phyloP scores from a whole-genome alignment of 371 early-diverging fungal genomes.

The Mortierella sp. region DNA sequence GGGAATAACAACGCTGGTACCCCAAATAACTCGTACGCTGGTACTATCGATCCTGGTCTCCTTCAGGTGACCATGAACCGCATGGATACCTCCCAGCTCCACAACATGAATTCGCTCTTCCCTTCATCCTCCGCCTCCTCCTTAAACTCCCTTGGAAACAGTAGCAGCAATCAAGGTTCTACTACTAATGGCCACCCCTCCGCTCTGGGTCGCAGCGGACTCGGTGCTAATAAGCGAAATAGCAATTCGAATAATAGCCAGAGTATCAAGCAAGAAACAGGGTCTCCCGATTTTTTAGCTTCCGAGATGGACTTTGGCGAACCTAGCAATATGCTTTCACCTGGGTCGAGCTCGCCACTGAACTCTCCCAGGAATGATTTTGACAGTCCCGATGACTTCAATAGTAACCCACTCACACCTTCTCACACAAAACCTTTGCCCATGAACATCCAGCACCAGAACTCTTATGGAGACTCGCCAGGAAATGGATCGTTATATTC shows the following conservation, averaged over 20 bases:
- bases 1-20: slow-evolving; percentile 30
- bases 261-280: slow-evolving; percentile 49
- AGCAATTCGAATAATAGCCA: slow-evolving; percentile 20
- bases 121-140: slow-evolving; percentile 36
- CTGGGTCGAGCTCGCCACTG: slow-evolving; percentile 50
- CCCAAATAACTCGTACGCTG: slow-evolving; percentile 46
- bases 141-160: slow-evolving; percentile 23
- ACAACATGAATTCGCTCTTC: slow-evolving; percentile 41
- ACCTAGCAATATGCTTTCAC: slow-evolving; percentile 48
- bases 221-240: slow-evolving; percentile 40
- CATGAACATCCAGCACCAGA: slow-evolving; percentile 38
- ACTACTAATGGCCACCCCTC: slow-evolving; percentile 11
- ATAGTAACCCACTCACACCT: not conserved
- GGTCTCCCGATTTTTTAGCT: slow-evolving; percentile 50
- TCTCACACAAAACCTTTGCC: slow-evolving; percentile 33
- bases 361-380: slow-evolving; percentile 55
- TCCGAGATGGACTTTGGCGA: slow-evolving; percentile 56
- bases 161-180: slow-evolving; percentile 7
- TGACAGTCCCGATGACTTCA: slow-evolving; percentile 52
- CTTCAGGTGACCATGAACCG: slow-evolving; percentile 51
- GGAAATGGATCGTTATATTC: slow-evolving; percentile 50
- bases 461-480: slow-evolving; percentile 54
- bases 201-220: slow-evolving; percentile 18
- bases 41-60: slow-evolving; percentile 53
- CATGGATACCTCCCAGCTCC: slow-evolving; percentile 45